Evolutionary conservation across 257 asterid genomes (phyloP), one percentile per base, ranked within the genome.

Genomic region (Solanum ahanhuiri): DNA sequence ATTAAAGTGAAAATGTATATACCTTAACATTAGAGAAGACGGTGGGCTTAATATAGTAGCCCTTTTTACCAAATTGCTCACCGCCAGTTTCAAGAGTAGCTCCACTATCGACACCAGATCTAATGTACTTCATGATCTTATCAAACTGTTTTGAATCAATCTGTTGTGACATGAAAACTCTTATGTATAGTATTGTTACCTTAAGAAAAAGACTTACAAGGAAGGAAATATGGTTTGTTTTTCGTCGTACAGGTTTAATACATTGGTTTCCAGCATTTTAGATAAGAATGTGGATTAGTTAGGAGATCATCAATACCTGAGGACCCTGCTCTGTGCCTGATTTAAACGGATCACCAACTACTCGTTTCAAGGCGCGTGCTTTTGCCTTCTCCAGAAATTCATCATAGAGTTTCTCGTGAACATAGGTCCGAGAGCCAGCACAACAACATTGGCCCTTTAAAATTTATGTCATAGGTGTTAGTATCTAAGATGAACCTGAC

Each of bases 361-460:
- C 76, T 9, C 98, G 98, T 57, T 93, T 91, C 87, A 92, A 1
- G 9, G 98, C 98, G 45, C 96, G 94, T 66, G 93, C 94, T 86
- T 89, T 93, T 45, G 98, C 95, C 91, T 97, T 95, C 90, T 88
- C 98, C 28, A 95, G 87, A 83, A 97, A 97, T 84, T 97, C 98
- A 90, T 94, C 98, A 69, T 97, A 94, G 34, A 97, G 93, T 82
- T 92, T 88, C 88, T 97, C 99, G 3, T 97, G 99, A 48, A 97
- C 99, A 85, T 17, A 97, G 20, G 98, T 97, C 67, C 99, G 89
- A 22, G 99, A 97, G 20, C 99, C 99, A 73, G 99, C 97, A 91
- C 98, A 94, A 89, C 99, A 97, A 87, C 98, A 94, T 92, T 97
- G 98, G 64, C 99, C 99, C 99, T 96, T 90, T 70, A 89, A 37